Percentiles rank a stretch among this genome's conserved stretches.
phyloP scores from a whole-genome alignment of 371 early-diverging fungal genomes.

The Batrachochytrium dendrobatidis region DNA sequence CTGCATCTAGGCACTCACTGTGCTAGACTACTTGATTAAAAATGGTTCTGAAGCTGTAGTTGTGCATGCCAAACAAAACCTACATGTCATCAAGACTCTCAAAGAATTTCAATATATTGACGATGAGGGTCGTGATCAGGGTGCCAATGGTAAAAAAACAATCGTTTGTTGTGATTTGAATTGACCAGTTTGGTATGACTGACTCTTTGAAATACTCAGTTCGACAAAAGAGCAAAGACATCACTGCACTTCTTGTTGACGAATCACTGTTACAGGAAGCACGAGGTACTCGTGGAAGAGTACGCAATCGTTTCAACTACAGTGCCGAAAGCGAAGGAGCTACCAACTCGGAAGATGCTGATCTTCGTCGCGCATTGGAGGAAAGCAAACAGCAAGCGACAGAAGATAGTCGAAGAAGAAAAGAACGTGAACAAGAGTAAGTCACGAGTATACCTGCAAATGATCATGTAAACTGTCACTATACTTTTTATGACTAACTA shows the following conservation, averaged over 20 bases:
- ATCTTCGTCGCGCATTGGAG: slow-evolving; percentile 75
- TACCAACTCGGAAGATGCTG: slow-evolving; percentile 59
- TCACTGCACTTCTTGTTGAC: slow-evolving; percentile 74
- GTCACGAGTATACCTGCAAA: slow-evolving; percentile 11
- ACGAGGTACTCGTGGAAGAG: slow-evolving; percentile 47
- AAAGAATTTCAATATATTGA: slow-evolving; percentile 93
- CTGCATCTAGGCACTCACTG: slow-evolving; percentile 45
- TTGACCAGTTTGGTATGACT: not conserved
- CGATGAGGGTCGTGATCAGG: slow-evolving; percentile 86
- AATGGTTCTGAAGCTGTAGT: slow-evolving; percentile 85
- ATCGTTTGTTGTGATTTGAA: not conserved
- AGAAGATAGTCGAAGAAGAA: slow-evolving; percentile 41
- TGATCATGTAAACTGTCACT: slow-evolving; percentile 18
- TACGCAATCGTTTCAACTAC: slow-evolving; percentile 53
- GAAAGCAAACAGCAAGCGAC: slow-evolving; percentile 69
- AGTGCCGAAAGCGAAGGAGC: slow-evolving; percentile 22
- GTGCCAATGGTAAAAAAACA: slow-evolving; percentile 59
- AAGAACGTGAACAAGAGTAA: slow-evolving; percentile 33
- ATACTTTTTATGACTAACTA: not conserved
- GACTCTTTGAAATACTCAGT: slow-evolving; percentile 44
- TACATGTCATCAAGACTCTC: slow-evolving; percentile 87
- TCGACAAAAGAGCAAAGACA: slow-evolving; percentile 87
- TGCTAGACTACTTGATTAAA: slow-evolving; percentile 69
- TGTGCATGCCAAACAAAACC: slow-evolving; percentile 77
- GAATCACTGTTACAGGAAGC: slow-evolving; percentile 70